Percentiles rank a stretch among this genome's conserved stretches.
Evolutionary conservation across 2,329 filamentous ascomycete species (phyloP).

Genomic region (Paraconiothyrium sp.): DNA sequence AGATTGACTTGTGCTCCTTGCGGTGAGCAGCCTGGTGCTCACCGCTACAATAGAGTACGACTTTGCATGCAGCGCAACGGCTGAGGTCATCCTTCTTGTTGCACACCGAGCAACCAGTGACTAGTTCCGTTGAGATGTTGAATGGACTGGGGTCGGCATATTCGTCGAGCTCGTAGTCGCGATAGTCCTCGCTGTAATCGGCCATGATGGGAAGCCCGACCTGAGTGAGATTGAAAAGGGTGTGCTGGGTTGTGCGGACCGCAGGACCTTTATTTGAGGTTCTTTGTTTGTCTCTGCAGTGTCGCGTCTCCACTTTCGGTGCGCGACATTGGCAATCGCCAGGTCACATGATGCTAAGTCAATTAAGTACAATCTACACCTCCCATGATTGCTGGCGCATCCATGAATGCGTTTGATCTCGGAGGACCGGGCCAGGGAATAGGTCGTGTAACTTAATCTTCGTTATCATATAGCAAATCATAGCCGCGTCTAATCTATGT

Average conservation of each 20-base stretch:
- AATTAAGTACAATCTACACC: no score
- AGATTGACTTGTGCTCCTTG: slow-evolving; percentile 52
- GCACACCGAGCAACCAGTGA: slow-evolving; percentile 12
- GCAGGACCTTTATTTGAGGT: no score
- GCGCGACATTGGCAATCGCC: no score
- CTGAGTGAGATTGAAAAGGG: neutral
- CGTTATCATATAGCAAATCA: neutral
- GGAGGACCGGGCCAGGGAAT: no score
- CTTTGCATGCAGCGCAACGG: neutral
- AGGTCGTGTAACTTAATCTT: neutral
- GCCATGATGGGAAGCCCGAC: neutral
- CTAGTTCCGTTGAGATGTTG: slow-evolving; percentile 11
- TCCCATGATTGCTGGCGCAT: no score
- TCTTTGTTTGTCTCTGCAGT: no score
- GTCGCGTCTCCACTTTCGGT: no score
- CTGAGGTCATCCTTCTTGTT: neutral
- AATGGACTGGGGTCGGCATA: slow-evolving; percentile 8
- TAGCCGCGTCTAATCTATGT: neutral
- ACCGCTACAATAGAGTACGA: slow-evolving; percentile 54
- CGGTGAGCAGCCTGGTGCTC: slow-evolving; percentile 56
- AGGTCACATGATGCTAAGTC: no score
- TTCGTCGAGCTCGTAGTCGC: neutral
- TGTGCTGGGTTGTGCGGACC: neutral
- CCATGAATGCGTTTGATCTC: no score
- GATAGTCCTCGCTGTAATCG: slow-evolving; percentile 1